Base-by-base conservation (phyloP, 352 stramenopile genomes). In the Phytophthora pini region DNA sequence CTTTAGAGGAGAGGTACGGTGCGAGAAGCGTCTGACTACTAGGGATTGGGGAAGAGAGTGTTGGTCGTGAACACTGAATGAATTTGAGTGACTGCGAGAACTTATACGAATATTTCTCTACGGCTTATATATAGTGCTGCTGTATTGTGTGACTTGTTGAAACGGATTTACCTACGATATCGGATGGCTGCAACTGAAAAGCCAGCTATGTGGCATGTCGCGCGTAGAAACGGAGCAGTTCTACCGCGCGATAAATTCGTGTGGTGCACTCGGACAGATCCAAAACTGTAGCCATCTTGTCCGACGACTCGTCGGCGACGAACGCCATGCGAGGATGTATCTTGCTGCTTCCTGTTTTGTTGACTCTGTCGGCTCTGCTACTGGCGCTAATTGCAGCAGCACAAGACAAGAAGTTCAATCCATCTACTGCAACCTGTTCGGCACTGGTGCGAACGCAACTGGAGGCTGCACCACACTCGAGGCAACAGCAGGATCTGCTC, bases 401-500 rank as follows among this genome's bases (percentile, higher is more conserved):
- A 10, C 11, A 34, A 17, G 34, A 56, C 15, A 15, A 47, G 12
- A 29, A 17, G 4, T 48, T 48, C 20, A 41, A 22, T 34, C 29
- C 47, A 15, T 43, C 39, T 20, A 38, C 45, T 38, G 44, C 34
- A 20, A 69, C 47, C 7, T 70, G 60, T 17, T 70, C 65, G 4
- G 61, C 66, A 1, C 13, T 54, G 10, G 43, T 13, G 2, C 38
- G 29, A 22, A 17, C 22, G 2, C 39, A 56, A 40, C 34, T 65
- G 29, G 47, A 65, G 15, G 47, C 59, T 10, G 47, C 43, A 8
- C 45, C 66, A 8, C 45, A 67, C 5, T 67, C 61, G 12, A 34
- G 41, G 15, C 49, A 70, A 41, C 54, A 63, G n/a, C 48, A 55
- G 26, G 44, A 74, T 17, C 22, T 63, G n/a, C 56, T 70, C n/a